These are phyloP conservation scores for Scheffersomyces titani DNA, from an alignment of 1,139 yeast genomes.

Conservation along the genomic window DNA sequence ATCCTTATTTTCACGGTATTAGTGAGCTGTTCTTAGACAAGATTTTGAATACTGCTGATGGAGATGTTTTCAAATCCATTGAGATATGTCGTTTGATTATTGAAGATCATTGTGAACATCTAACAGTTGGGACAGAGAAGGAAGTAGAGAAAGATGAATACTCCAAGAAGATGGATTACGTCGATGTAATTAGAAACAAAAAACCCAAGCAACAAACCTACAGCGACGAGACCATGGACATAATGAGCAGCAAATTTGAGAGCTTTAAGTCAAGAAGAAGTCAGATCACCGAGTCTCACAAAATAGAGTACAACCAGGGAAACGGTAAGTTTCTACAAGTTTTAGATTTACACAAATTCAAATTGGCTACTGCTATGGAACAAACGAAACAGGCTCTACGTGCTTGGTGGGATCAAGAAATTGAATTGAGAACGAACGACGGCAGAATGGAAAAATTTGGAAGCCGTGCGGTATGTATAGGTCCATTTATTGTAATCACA, in stretches of 20 bases:
- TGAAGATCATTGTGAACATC: constrained; percentile 20
- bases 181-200: background rate
- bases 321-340: constrained; percentile 4
- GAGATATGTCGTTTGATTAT: constrained; percentile 26
- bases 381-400: constrained; percentile 31
- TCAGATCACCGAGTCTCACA: background rate
- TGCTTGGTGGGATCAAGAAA: constrained; percentile 60
- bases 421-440: constrained; percentile 34
- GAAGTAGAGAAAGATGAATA: background rate
- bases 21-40: constrained; percentile 30
- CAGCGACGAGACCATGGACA: background rate
- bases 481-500: constrained; percentile 47
- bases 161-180: constrained; percentile 1
- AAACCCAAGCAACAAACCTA: background rate
- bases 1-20: constrained; percentile 11
- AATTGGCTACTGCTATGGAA: constrained; percentile 44
- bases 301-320: background rate
- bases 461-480: constrained; percentile 30
- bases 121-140: constrained; percentile 8
- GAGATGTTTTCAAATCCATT: constrained; percentile 35
- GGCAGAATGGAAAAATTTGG: constrained; percentile 37
- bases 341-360: constrained; percentile 56
- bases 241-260: constrained; percentile 11
- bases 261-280: constrained; percentile 7
- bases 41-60: constrained; percentile 40